Percentiles rank a stretch among this genome's conserved stretches.
Evolutionary conservation across 2,329 filamentous ascomycete species (phyloP).

Genomic region (Microsporum audouinii): DNA sequence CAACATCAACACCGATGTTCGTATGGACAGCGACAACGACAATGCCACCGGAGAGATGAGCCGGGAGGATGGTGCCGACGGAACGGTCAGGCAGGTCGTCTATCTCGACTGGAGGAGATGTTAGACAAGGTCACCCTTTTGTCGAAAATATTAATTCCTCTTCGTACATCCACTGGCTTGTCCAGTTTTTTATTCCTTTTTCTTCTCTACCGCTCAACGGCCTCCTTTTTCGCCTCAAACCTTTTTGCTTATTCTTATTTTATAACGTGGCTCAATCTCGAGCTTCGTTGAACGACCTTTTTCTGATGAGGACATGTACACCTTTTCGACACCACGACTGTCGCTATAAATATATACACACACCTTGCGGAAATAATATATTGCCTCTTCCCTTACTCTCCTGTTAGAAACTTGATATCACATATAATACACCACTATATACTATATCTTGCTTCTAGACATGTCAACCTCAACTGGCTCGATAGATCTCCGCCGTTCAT

Average conservation of each 20-base stretch:
- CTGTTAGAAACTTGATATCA: neutral
- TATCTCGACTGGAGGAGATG: constrained; percentile 3
- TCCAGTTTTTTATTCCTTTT: neutral
- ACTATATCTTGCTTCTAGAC: neutral
- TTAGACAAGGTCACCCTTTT: neutral
- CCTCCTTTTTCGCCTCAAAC: neutral
- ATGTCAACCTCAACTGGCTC: neutral
- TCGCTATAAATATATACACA: neutral
- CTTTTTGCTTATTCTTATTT: neutral
- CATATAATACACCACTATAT: neutral
- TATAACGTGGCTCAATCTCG: neutral
- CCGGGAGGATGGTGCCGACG: neutral
- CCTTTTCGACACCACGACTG: neutral
- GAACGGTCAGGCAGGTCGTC: neutral
- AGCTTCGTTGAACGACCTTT: neutral
- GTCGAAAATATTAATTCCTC: neutral
- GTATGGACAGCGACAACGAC: neutral
- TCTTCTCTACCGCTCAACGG: neutral
- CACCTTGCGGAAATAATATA: neutral
- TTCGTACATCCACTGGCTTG: neutral
- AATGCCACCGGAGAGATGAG: constrained; percentile 1
- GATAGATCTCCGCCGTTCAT: neutral
- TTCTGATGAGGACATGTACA: constrained; percentile 1
- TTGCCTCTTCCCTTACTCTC: neutral
- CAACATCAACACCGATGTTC: constrained; percentile 4